phyloP scores from a whole-genome alignment of 169 alveolate genomes.

The Plasmodium cynomolgi region DNA sequence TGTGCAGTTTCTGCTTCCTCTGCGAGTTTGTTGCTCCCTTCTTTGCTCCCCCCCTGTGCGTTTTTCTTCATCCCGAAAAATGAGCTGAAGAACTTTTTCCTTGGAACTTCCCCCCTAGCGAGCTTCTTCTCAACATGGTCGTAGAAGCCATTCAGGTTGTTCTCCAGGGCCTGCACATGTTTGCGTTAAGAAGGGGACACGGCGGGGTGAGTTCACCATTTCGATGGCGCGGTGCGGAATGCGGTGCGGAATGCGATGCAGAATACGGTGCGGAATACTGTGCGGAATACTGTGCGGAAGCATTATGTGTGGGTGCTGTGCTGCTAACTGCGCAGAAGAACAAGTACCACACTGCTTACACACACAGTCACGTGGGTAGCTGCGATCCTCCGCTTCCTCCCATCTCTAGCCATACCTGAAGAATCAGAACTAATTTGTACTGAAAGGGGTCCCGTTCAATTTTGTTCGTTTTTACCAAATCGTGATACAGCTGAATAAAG shows the following conservation, averaged over 20 bases:
- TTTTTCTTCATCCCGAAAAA: constrained; percentile 16
- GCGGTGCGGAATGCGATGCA: too few relatives aligned
- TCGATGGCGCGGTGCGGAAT: neutral
- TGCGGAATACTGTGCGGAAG: neutral
- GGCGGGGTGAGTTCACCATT: neutral
- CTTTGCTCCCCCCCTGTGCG: neutral
- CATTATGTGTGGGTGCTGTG: neutral
- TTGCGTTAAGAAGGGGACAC: neutral
- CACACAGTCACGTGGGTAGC: neutral
- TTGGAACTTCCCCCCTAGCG: neutral
- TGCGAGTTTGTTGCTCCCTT: neutral
- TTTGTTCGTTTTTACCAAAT: constrained; percentile 48
- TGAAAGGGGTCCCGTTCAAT: constrained; percentile 62
- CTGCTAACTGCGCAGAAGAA: neutral
- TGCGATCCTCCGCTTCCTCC: neutral
- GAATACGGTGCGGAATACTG: too few relatives aligned
- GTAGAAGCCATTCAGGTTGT: constrained; percentile 33
- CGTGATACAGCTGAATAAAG: constrained; percentile 39
- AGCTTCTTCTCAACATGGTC: constrained; percentile 14
- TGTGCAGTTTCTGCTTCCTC: neutral
- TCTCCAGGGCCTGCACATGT: constrained; percentile 41
- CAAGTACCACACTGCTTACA: neutral
- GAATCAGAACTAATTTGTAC: constrained; percentile 32
- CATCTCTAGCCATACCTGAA: constrained; percentile 19
- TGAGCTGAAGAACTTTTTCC: constrained; percentile 26